Conservation (phyloP, 371 early-diverging fungal species). For the Dichotomocladium elegans region DNA sequence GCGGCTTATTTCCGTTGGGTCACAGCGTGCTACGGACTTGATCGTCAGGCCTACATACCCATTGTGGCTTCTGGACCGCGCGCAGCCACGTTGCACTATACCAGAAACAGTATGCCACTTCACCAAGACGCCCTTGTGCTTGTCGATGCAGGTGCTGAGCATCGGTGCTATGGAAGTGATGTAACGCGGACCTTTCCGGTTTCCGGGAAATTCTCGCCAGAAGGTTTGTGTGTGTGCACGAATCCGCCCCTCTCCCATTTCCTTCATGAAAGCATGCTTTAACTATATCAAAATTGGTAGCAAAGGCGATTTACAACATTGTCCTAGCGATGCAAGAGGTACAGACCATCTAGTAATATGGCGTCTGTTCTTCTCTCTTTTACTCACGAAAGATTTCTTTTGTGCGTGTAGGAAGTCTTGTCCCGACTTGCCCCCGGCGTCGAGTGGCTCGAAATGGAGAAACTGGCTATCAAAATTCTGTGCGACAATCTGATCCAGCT, state of each 20-base stretch:
- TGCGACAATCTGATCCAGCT: constrained; percentile 65
- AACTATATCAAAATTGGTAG: too few species aligned
- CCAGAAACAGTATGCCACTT: constrained; percentile 43
- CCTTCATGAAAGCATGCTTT: too few species aligned
- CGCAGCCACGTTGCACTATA: constrained; percentile 57
- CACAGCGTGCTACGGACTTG: constrained; percentile 43
- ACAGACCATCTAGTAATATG: constrained; percentile 9
- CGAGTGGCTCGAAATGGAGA: constrained; percentile 88
- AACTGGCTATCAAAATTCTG: constrained; percentile 63
- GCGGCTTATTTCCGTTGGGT: constrained; percentile 56
- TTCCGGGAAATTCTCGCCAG: constrained; percentile 67
- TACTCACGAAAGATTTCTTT: too few species aligned
- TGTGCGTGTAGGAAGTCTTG: constrained; percentile 50
- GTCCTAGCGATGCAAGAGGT: constrained; percentile 82
- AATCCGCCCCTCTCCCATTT: too few species aligned
- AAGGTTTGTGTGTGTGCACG: constrained; percentile 34
- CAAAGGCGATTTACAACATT: constrained; percentile 75
- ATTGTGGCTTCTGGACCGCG: constrained; percentile 60
- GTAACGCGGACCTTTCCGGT: constrained; percentile 89
- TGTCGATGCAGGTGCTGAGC: constrained; percentile 88
- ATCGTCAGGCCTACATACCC: constrained; percentile 50
- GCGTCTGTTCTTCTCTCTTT: background rate
- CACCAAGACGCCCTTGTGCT: constrained; percentile 55
- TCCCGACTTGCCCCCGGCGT: constrained; percentile 67
- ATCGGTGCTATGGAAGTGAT: constrained; percentile 80